A percentile compares a stretch with the other conserved stretches of the same genome.
Evolutionary conservation across 495 filamentous ascomycete species (phyloP).

Genomic region (Aspergillus sparsus): DNA sequence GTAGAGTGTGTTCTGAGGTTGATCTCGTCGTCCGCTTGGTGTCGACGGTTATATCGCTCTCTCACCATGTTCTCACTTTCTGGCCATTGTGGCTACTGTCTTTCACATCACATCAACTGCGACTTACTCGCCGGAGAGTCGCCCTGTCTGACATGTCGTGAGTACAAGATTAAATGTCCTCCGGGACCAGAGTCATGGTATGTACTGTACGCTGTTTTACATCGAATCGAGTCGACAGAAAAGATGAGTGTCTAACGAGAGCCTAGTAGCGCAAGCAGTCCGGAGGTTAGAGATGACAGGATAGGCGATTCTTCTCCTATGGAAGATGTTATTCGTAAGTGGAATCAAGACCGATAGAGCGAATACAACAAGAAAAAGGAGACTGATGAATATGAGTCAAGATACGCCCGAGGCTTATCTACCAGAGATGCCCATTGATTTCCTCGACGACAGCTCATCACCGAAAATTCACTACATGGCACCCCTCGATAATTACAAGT

Average conservation of each 20-base stretch:
- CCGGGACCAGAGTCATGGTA: conserved; percentile 7
- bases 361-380: neutral
- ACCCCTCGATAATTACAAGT: conserved; percentile 13
- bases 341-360: no score
- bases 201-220: neutral
- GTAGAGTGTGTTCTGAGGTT: no score
- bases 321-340: neutral
- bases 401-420: neutral
- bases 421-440: neutral
- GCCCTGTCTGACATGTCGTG: conserved; percentile 13
- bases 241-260: neutral
- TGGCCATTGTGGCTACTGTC: conserved; percentile 14
- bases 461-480: conserved; percentile 13
- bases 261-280: neutral
- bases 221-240: neutral
- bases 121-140: conserved; percentile 4
- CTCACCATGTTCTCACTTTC: conserved; percentile 10
- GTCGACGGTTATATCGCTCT: neutral
- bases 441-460: neutral
- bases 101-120: conserved; percentile 13
- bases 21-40: no score
- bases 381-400: neutral
- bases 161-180: conserved; percentile 10
- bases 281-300: neutral
- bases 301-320: neutral